Base-by-base conservation (phyloP, 2,329 filamentous ascomycete genomes). In the Drechslera avenae region DNA sequence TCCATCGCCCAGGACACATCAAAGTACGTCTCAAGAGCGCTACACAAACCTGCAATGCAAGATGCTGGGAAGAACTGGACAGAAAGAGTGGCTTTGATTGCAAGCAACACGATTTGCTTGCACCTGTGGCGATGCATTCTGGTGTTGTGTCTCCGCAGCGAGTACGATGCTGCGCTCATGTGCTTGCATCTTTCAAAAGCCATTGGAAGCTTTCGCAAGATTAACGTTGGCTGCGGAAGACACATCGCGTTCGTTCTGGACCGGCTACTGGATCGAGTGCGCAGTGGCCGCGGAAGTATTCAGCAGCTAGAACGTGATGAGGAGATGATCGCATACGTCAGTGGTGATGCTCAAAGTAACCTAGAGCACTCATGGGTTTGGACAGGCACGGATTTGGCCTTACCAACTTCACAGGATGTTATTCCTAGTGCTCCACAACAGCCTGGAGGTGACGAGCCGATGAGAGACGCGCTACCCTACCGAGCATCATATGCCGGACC, bases 71-170 rank as follows among this genome's bases (percentile, higher is more conserved):
- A 61, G 50, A 66, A 35, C 34, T 85, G 83, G 68, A 83, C 82
- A 19, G 76, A 81, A 3, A 79, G 83, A 8, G 78, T 91, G 1
- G 81, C 84, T 4, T 83, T 86, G 28, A 84, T 86, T 9, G 86
- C 90, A 3, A 90, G 88, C 1, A 85, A 88, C 3, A 83, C 93
- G 60, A 79, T 95, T 7, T 89, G 90, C 49, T 86, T 85, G 12
- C 94, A 97, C 69, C 81, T 96, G 36, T 97, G 95, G 84, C 88
- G 93, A 17, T 95, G 89, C 66, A 82, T 89, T 1, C 80, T 97
- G 1, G 86, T 97, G 49, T 79, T 97, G 4, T 83, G 93, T 17
- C 84, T 95, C 43, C 83, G 84, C 1, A 86, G 86, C 34, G 86
- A 90, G 43, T 89, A 87, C 66, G 83, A 87, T 4, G 81, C 86